Evolutionary conservation across 768 basidiomycete genomes (phyloP), one percentile per base, ranked within the genome.

Genomic region (Epithele typhae): DNA sequence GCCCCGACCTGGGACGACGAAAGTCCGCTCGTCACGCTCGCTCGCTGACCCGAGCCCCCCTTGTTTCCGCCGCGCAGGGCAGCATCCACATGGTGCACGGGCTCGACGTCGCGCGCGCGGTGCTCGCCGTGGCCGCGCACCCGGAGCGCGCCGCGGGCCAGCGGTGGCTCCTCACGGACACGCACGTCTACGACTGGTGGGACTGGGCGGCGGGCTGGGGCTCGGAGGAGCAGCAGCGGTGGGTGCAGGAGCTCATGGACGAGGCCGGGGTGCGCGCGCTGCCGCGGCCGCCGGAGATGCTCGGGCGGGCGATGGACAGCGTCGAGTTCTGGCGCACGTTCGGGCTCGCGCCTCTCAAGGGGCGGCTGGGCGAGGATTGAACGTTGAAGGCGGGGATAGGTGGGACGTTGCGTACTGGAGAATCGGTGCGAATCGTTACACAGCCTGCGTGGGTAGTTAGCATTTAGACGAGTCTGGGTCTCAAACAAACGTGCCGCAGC

Each of bases 121-220:
- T 84, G 53, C 63, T 84, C 25, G 79, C 80, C n/a, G 70, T 83
- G 1, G 77, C 77, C 53, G 53, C 54, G 10, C 50, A 74, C 23
- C 75, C 75, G 40, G 42, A 51, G 23, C 69, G 67, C 36, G 73
- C 78, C 1, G 51, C 60, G 3, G 79, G 78, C 0, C 69, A 80
- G 56, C 70, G 80, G 5, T 81, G 78, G 79, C 56, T 81, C 3
- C 59, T 81, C 25, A 78, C 75, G 3, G 78, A 81, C 50, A 67
- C 67, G 17, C 71, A 77, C 6, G 72, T 79, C 32, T 80, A 82
- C 55, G 82, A 84, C 59, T 84, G 81, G 81, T 84, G 80, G 80
- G 78, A 82, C 53, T 65, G 82, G 4, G 77, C 75, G 1, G 73
- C 73, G 5, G 73, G 76, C 3, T 82, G 79, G 79, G 77, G 73